Percentiles rank a stretch among this genome's conserved stretches.
These are phyloP conservation scores for Penicillium daleae DNA, from an alignment of 495 filamentous ascomycete species.

Conservation along the genomic window DNA sequence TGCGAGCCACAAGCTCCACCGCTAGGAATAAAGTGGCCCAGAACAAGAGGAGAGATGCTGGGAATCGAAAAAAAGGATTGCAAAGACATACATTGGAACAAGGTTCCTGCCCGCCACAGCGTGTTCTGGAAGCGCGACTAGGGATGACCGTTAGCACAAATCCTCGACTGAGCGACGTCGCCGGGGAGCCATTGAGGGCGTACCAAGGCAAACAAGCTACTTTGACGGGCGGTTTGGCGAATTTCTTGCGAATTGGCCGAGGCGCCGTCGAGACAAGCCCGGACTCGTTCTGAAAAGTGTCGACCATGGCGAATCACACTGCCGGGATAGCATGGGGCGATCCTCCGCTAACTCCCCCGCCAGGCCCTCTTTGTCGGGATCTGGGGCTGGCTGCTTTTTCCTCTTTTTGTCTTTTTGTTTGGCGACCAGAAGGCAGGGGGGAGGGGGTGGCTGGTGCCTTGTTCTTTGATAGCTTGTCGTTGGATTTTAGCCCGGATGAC, in stretches of 20 bases:
- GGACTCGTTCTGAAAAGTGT: conserved; percentile 24
- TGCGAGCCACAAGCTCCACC: conserved; percentile 2
- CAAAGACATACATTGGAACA: conserved; percentile 56
- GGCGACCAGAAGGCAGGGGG: no score
- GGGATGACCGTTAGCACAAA: conserved; percentile 14
- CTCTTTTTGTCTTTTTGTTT: not conserved
- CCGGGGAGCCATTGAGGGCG: conserved; percentile 22
- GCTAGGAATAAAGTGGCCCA: not conserved
- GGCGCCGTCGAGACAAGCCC: conserved; percentile 23
- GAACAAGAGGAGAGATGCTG: not conserved
- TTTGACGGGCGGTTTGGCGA: conserved; percentile 64
- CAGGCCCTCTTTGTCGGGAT: conserved; percentile 12
- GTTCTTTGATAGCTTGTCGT: not conserved
- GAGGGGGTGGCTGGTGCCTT: not conserved
- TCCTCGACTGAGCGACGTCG: not conserved
- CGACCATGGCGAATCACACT: conserved; percentile 38
- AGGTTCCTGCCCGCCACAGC: conserved; percentile 60
- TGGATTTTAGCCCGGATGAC: not conserved
- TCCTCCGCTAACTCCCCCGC: conserved; percentile 19
- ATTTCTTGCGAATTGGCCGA: conserved; percentile 48
- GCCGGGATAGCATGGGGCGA: conserved; percentile 19
- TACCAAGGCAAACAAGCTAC: conserved; percentile 66
- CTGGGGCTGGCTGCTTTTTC: not conserved
- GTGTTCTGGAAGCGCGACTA: conserved; percentile 60
- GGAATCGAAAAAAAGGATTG: not conserved